These are phyloP conservation scores for Bryopsis sp. DNA, from an alignment of 139 green algal genomes.

Conservation along the genomic window DNA sequence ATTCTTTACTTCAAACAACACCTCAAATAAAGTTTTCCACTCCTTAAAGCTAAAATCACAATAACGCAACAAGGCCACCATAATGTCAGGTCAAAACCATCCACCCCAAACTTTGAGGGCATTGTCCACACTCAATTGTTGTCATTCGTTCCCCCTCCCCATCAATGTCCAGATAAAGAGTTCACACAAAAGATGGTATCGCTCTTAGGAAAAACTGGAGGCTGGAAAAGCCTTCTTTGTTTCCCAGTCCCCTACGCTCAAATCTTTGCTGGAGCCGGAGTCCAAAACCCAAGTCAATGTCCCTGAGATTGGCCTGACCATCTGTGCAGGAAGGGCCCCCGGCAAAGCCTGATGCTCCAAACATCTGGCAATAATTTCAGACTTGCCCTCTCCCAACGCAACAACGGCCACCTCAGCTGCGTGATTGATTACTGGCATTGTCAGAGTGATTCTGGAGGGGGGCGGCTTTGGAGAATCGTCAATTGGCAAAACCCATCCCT, in stretches of 20 bases:
- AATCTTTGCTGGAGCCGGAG: slow-evolving; percentile 33
- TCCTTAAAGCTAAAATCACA: no score
- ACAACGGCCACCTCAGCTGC: slow-evolving; percentile 55
- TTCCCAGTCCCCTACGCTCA: slow-evolving; percentile 60
- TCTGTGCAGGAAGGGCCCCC: slow-evolving; percentile 76
- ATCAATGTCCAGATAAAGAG: no score
- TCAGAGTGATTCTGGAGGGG: slow-evolving; percentile 90
- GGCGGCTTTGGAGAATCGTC: slow-evolving; percentile 92
- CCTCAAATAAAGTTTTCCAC: no score
- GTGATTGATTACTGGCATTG: slow-evolving; percentile 76
- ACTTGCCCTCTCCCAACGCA: slow-evolving; percentile 61
- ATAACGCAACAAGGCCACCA: no score
- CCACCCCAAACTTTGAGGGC: no score
- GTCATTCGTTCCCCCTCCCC: no score
- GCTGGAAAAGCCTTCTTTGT: slow-evolving; percentile 57
- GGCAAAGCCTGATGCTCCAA: slow-evolving; percentile 83
- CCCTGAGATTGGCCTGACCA: slow-evolving; percentile 58
- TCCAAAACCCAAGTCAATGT: slow-evolving; percentile 46
- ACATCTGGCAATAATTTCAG: slow-evolving; percentile 75
- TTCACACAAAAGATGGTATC: no score
- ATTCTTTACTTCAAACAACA: no score
- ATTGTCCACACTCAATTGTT: no score
- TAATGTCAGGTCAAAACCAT: no score
- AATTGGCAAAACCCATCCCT: slow-evolving; percentile 80
- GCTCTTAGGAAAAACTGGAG: no score